Percentiles rank a stretch among this genome's conserved stretches.
phyloP scores from a whole-genome alignment of 805 yeast genomes.

The Yarrowia sp. region DNA sequence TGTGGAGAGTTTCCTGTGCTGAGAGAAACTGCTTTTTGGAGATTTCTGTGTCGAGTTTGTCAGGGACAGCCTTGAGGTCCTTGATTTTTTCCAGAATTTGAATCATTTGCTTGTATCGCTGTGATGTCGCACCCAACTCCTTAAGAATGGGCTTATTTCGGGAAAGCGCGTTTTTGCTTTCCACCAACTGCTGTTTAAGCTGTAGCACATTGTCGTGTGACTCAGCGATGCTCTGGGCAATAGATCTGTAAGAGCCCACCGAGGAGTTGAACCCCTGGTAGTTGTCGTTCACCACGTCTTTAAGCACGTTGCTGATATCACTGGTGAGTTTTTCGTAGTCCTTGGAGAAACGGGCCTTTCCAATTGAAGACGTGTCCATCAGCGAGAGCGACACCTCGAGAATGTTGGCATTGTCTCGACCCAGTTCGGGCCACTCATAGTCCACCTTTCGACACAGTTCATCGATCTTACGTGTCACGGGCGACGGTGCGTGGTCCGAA shows the following conservation, averaged over 20 bases:
- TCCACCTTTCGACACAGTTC: conserved; percentile 20
- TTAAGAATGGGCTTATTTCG: conserved; percentile 54
- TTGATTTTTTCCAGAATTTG: conserved; percentile 67
- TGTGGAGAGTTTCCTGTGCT: conserved; percentile 55
- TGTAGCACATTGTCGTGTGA: conserved; percentile 57
- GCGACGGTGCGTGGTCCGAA: conserved; percentile 4
- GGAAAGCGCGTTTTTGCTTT: conserved; percentile 50
- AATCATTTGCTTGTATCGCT: conserved; percentile 62
- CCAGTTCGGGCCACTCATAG: conserved; percentile 46
- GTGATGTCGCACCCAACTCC: conserved; percentile 63
- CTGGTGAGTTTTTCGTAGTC: conserved; percentile 63
- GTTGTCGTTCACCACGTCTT: conserved; percentile 66
- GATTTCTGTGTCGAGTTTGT: conserved; percentile 60
- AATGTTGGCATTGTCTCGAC: conserved; percentile 63
- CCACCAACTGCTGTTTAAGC: conserved; percentile 48
- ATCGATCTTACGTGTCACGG: conserved; percentile 17
- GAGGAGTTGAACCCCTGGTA: conserved; percentile 81
- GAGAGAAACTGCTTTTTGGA: conserved; percentile 65
- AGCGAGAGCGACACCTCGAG: conserved; percentile 79
- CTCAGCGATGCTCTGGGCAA: conserved; percentile 58
- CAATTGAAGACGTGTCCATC: conserved; percentile 86
- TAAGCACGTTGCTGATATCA: conserved; percentile 55
- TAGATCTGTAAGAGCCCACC: conserved; percentile 76
- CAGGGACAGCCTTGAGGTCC: conserved; percentile 56
- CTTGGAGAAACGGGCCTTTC: conserved; percentile 67